phyloP scores from a whole-genome alignment of 139 green algal genomes.

The Raphidocelis subcapitata region DNA sequence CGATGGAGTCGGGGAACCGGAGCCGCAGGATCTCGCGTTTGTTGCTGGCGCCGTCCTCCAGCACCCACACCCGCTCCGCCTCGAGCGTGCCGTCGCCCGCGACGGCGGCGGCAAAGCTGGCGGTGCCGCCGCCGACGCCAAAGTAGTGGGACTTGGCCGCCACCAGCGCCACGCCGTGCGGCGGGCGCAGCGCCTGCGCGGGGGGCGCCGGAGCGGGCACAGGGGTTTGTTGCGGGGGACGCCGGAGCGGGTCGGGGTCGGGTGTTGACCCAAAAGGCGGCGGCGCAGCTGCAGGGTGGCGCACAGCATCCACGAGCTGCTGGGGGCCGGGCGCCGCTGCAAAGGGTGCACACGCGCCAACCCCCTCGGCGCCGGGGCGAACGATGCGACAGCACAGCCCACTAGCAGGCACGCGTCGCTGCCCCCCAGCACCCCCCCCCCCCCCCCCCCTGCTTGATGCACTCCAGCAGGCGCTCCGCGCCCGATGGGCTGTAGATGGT shows the following conservation, averaged over 20 bases:
- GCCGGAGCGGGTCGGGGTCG: no score
- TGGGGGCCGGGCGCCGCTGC: no score
- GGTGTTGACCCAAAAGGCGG: no score
- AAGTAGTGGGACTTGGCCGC: constrained; percentile 96
- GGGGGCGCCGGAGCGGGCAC: no score
- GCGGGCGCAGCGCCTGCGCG: constrained; percentile 51
- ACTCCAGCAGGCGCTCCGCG: constrained; percentile 55
- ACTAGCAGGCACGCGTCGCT: background rate
- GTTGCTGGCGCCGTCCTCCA: constrained; percentile 49
- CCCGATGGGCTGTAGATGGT: constrained; percentile 76
- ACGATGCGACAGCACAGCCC: background rate
- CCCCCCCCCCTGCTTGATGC: constrained; percentile 64
- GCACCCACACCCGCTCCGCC: constrained; percentile 24
- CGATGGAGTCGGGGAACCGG: constrained; percentile 40
- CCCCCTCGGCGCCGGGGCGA: no score
- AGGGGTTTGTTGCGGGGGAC: no score
- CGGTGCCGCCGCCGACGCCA: constrained; percentile 88
- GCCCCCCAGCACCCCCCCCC: constrained; percentile 10
- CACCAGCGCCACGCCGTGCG: constrained; percentile 73
- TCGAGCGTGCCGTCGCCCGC: constrained; percentile 21
- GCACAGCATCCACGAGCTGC: background rate
- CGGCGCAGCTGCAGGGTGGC: background rate
- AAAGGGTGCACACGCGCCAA: no score
- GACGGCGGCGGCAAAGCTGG: constrained; percentile 64
- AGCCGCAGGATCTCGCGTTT: constrained; percentile 62